Base-by-base conservation (phyloP, 2,329 filamentous ascomycete species). In the Huntiella abstrusa region DNA sequence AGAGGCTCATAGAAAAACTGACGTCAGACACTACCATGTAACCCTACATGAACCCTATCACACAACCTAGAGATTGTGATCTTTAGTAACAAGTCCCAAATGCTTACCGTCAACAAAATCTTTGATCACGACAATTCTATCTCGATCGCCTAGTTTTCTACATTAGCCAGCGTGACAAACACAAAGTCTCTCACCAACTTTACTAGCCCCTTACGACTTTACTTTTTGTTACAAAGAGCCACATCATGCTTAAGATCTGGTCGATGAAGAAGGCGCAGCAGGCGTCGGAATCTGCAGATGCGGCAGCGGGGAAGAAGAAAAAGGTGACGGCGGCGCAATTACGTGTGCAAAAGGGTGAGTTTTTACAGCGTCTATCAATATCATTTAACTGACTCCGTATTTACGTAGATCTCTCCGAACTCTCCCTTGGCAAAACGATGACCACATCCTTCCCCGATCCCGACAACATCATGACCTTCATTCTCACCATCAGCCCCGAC, bases 221-320 rank as follows among this genome's bases (percentile, higher is more conserved):
- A n/a, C 28, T 41, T 19, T n/a, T 41, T 19, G 17, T 41, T 12
- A 15, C 22, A 10, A 41, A 41, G n/a, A 28, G 11, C 19, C 4
- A 3, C 43, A 33, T 13, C 59, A 96, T 96, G 91, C 73, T 95
- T 71, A 96, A 96, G 70, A 95, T 96, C 70, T 96, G 88, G 91
- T 93, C 86, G 57, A 94, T 96, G 80, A 87, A 93, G 69, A 91
- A 95, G 66, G 83, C 95, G 70, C 85, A 95, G 70, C 85, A 94
- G 66, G 83, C 92, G 65, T 87, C 84, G 57, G 84, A 87, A 54
- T 84, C 87, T 57, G 85, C 83, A 49, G 79, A 81, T 54, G 75
- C 71, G 33, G 70, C 76, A 39, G 75, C 76, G 22, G 74, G 77
- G 46, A 94, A 86, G 69, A 96, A 95, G 75, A 96, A 95, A 75